Evolutionary conservation across 139 green algal species (phyloP).

Genomic region (Chlamydomonas asymmetrica): DNA sequence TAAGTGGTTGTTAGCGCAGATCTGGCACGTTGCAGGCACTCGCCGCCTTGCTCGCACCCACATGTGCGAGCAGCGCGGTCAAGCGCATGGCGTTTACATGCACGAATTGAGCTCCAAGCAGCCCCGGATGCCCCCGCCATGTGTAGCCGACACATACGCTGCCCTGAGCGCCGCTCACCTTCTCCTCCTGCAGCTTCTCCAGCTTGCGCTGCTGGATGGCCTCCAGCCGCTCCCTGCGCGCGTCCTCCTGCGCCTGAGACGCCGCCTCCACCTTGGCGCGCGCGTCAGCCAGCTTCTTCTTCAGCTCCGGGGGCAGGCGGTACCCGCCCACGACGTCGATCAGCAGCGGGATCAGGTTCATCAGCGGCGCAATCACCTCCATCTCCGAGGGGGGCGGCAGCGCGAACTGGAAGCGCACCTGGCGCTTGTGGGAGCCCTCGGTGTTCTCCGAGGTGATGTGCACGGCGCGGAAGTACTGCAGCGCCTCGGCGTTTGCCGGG

Average conservation of each 20-base stretch:
- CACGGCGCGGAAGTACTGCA: slow-evolving; percentile 37
- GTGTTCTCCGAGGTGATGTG: slow-evolving; percentile 40
- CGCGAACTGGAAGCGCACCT: slow-evolving; percentile 40
- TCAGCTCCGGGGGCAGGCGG: slow-evolving; percentile 19
- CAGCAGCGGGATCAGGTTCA: slow-evolving; percentile 42
- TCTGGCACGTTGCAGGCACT: too few relatives aligned
- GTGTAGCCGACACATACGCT: too few relatives aligned
- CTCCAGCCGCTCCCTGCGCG: slow-evolving; percentile 20
- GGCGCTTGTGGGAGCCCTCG: slow-evolving; percentile 30
- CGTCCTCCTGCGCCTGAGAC: slow-evolving; percentile 19
- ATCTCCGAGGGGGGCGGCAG: slow-evolving; percentile 32
- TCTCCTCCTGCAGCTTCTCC: slow-evolving; percentile 16
- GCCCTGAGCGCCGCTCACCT: too few relatives aligned
- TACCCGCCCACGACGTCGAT: slow-evolving; percentile 46
- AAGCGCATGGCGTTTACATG: too few relatives aligned
- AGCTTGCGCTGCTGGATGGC: slow-evolving; percentile 22
- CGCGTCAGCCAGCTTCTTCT: slow-evolving; percentile 14
- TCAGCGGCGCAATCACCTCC: slow-evolving; percentile 26
- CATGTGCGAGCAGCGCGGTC: too few relatives aligned
- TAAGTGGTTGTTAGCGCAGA: too few relatives aligned
- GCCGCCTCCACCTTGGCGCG: slow-evolving; percentile 13
- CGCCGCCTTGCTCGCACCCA: too few relatives aligned
- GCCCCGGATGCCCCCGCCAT: too few relatives aligned
- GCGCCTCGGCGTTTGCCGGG: not conserved
- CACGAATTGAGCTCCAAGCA: too few relatives aligned